Percentiles rank a stretch among this genome's conserved stretches.
phyloP scores from a whole-genome alignment of 2,329 filamentous ascomycete species.

The Alternaria viburni region DNA sequence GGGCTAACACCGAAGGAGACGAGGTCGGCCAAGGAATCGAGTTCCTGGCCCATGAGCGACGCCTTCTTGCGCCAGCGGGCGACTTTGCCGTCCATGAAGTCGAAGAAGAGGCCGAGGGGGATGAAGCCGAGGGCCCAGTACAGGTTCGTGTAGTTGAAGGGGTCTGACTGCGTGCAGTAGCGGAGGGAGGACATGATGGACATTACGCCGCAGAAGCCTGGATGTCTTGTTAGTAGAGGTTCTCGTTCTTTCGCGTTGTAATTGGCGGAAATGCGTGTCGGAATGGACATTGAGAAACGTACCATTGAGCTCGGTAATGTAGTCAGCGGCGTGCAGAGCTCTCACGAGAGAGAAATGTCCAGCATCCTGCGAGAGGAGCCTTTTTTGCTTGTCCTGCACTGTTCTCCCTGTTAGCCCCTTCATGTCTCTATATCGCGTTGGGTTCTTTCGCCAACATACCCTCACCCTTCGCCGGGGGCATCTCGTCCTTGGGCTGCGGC shows the following conservation, averaged over 20 bases:
- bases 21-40: constrained; percentile 94
- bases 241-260: not conserved
- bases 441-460: constrained; percentile 43
- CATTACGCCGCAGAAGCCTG: constrained; percentile 88
- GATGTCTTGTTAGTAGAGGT: not conserved
- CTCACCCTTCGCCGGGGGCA: constrained; percentile 48
- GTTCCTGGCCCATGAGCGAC: constrained; percentile 95
- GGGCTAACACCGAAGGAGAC: constrained; percentile 95
- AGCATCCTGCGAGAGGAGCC: constrained; percentile 70
- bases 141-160: constrained; percentile 69
- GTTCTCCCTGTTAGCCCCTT: constrained; percentile 17
- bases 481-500: constrained; percentile 48
- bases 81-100: constrained; percentile 97
- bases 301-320: constrained; percentile 84
- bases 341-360: constrained; percentile 71
- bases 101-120: constrained; percentile 88
- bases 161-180: constrained; percentile 78
- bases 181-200: constrained; percentile 94
- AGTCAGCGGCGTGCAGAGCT: constrained; percentile 77
- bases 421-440: not conserved
- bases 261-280: not conserved
- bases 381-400: constrained; percentile 78
- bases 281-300: constrained; percentile 7
- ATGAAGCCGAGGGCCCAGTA: constrained; percentile 87
- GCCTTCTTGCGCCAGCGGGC: constrained; percentile 97